Evolutionary conservation across 371 early-diverging fungal genomes (phyloP), one percentile per base, ranked within the genome.

Genomic region (Mortierella sp.): DNA sequence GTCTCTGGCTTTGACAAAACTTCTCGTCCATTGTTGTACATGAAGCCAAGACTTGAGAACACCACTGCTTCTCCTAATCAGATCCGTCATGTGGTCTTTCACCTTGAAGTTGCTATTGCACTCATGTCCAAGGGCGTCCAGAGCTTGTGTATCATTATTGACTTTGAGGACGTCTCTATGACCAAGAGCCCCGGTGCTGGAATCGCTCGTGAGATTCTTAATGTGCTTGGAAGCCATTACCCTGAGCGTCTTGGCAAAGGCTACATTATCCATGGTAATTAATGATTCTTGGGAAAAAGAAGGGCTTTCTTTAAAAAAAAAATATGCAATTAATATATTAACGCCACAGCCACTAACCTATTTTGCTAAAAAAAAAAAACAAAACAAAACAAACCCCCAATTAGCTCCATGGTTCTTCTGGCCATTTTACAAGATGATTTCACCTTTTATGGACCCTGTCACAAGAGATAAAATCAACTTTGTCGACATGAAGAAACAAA

Each of bases 361-460:
- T 30, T 30, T 30, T 30, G 30, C 1, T 4, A 30, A 30, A 1
- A 30, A 30, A 30, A 1, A 30, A 30, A 30, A 1, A 30, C 2
- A 43, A 2, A 43, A 43, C 1, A 0, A 43, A 43, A 12, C 43
- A 6, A 43, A 16, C 1, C 1, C 3, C 55, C 43, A 39, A 62
- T 64, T 70, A 91, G 95, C 97, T 32, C 95, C 96, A n/a, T 94
- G 94, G 91, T 93, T 94, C 78, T 94, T 97, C 72, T 91, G 91
- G 84, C 88, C 90, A 47, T 92, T 95, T 32, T 95, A 93, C 73
- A 92, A 90, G 76, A 35, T 96, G 26, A 88, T 97, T 37, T 89
- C 93, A 8, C 97, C 97, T 0, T 96, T 97, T 72, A 89, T 97
- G 73, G 96, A 97, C 78, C 96, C 96, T 12, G 94, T 96, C 51